Percentiles rank a stretch among this genome's conserved stretches.
phyloP scores from a whole-genome alignment of 2,329 filamentous ascomycete genomes.

The Reticulascus tulasneorum region DNA sequence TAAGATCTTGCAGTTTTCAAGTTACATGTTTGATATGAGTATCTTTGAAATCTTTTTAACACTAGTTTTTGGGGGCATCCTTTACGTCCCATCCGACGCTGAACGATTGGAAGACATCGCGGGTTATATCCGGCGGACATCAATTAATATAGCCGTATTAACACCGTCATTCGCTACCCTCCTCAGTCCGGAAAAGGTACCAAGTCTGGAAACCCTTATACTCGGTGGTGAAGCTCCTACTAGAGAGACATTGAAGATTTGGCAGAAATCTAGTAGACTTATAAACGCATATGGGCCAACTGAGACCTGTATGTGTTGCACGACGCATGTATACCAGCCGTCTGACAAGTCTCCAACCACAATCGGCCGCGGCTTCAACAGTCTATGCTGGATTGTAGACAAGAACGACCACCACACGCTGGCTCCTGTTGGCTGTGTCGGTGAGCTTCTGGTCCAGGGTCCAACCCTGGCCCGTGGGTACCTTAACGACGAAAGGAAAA shows the following conservation, averaged over 20 bases:
- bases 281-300: slow-evolving; percentile 16
- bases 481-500: slow-evolving; percentile 16
- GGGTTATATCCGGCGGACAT: slow-evolving; percentile 6
- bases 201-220: slow-evolving; percentile 8
- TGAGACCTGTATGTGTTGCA: slow-evolving; percentile 10
- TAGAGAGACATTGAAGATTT: slow-evolving; percentile 8
- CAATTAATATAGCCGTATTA: slow-evolving; percentile 4
- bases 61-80: slow-evolving; percentile 50
- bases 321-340: neutral
- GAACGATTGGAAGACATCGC: slow-evolving; percentile 45
- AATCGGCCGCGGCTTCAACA: neutral
- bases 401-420: slow-evolving; percentile 15
- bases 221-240: slow-evolving; percentile 17
- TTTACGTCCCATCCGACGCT: slow-evolving; percentile 51
- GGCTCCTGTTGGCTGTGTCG: slow-evolving; percentile 16
- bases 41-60: slow-evolving; percentile 48
- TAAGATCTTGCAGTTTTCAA: slow-evolving; percentile 39
- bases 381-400: slow-evolving; percentile 15
- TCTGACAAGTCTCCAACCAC: slow-evolving; percentile 2
- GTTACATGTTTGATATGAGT: slow-evolving; percentile 49
- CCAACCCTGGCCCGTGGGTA: slow-evolving; percentile 17
- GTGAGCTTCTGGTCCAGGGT: slow-evolving; percentile 19
- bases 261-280: slow-evolving; percentile 6
- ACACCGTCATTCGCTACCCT: slow-evolving; percentile 9
- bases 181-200: slow-evolving; percentile 9